Evolutionary conservation across 129 eudicot genomes (phyloP).

Genomic region (Arctium lappa): DNA sequence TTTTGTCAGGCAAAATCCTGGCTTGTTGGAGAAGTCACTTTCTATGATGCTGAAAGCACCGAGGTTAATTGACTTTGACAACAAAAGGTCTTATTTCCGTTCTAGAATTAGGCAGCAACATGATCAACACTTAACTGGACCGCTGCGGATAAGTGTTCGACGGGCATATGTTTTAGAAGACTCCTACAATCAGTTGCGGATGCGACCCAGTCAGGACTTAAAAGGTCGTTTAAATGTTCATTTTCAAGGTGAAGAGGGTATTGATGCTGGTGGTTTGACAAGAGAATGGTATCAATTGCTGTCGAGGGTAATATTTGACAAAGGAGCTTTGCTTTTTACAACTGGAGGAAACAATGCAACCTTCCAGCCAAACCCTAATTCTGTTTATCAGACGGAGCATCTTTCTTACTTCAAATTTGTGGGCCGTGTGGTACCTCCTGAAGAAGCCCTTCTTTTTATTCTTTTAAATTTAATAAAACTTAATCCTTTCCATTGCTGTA

Average conservation of each 20-base stretch:
- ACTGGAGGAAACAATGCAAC: conserved; percentile 99
- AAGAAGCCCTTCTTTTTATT: not conserved
- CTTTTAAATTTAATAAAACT: not conserved
- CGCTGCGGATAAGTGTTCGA: conserved; percentile 87
- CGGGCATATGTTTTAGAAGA: conserved; percentile 97
- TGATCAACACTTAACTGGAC: conserved; percentile 89
- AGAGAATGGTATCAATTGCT: conserved; percentile 97
- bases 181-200: conserved; percentile 91
- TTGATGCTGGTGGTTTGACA: conserved; percentile 99
- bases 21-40: conserved; percentile 90
- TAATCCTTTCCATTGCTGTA: not conserved
- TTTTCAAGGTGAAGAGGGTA: conserved; percentile 99
- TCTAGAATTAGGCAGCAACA: conserved; percentile 96
- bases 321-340: conserved; percentile 97
- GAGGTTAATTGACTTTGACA: conserved; percentile 90
- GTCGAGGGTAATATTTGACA: conserved; percentile 93
- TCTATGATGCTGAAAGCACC: conserved; percentile 98
- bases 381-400: conserved; percentile 97
- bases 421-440: conserved; percentile 86
- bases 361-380: conserved; percentile 96
- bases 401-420: conserved; percentile 96
- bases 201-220: conserved; percentile 81
- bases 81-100: conserved; percentile 89
- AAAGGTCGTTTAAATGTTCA: conserved; percentile 97
- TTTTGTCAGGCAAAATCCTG: conserved; percentile 91